A percentile compares a stretch with the other conserved stretches of the same genome.
Conservation (phyloP, 192 early-diverging fungal species). For the Linnemannia zychae region DNA sequence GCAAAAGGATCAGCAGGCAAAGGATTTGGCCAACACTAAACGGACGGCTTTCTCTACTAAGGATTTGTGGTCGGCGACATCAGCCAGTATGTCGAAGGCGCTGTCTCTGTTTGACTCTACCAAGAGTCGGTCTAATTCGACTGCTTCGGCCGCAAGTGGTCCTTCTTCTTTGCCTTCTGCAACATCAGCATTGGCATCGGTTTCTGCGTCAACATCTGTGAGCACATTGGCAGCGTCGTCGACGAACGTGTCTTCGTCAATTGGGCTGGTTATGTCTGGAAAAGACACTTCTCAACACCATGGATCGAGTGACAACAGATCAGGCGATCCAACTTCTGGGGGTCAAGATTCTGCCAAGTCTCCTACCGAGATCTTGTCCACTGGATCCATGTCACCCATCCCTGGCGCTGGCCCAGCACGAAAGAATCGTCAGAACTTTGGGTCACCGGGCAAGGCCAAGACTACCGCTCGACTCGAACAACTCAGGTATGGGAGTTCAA, state of each 20-base stretch:
- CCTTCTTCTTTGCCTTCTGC: conserved; percentile 11
- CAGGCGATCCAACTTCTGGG: not conserved
- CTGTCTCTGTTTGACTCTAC: conserved; percentile 41
- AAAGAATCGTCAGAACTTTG: conserved; percentile 46
- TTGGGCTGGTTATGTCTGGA: not conserved
- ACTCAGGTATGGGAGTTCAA: conserved; percentile 29
- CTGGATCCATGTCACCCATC: conserved; percentile 41
- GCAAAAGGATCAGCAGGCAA: conserved; percentile 42
- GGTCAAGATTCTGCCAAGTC: conserved; percentile 26
- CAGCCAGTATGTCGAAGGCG: conserved; percentile 52
- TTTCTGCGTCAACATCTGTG: conserved; percentile 29
- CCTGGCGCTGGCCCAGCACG: conserved; percentile 33
- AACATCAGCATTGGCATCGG: conserved; percentile 23
- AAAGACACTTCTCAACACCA: conserved; percentile 13
- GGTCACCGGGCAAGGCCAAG: conserved; percentile 51
- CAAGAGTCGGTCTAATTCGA: conserved; percentile 15
- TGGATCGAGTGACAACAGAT: not conserved
- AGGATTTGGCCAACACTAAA: conserved; percentile 28
- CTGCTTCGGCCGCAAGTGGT: not conserved
- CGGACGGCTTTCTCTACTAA: conserved; percentile 46
- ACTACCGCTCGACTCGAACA: conserved; percentile 42
- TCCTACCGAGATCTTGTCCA: conserved; percentile 31
- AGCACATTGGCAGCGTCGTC: conserved; percentile 14
- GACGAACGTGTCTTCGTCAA: not conserved
- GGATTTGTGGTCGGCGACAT: conserved; percentile 55